A percentile compares a stretch with the other conserved stretches of the same genome.
Evolutionary conservation across 2,329 filamentous ascomycete species (phyloP).

Genomic region (Paraconiothyrium brasiliense): DNA sequence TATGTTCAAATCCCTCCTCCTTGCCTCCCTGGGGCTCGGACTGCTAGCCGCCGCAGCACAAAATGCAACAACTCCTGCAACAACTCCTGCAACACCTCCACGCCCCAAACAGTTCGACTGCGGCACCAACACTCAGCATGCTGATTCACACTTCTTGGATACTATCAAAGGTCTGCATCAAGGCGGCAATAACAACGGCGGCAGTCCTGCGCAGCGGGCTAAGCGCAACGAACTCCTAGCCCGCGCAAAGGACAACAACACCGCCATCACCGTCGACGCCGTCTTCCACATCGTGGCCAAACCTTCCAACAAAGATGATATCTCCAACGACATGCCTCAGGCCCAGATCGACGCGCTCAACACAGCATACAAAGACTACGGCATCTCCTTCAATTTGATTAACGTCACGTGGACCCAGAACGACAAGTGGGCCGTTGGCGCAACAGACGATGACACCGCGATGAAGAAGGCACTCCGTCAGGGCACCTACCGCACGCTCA

Average conservation of each 20-base stretch:
- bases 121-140: constrained; percentile 49
- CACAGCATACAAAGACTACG: constrained; percentile 58
- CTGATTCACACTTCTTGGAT: constrained; percentile 51
- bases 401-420: constrained; percentile 62
- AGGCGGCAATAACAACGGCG: constrained; percentile 30
- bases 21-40: constrained; percentile 37
- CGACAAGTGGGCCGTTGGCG: constrained; percentile 62
- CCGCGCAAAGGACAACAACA: constrained; percentile 32
- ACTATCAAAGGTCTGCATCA: constrained; percentile 48
- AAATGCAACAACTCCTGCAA: constrained; percentile 8
- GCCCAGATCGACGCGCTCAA: constrained; percentile 53
- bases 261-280: constrained; percentile 50
- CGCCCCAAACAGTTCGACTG: constrained; percentile 54
- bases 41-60: constrained; percentile 25
- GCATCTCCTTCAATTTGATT: constrained; percentile 61
- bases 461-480: constrained; percentile 65
- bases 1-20: constrained; percentile 42
- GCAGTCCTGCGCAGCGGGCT: constrained; percentile 42
- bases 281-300: constrained; percentile 59
- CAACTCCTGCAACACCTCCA: constrained; percentile 2
- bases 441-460: constrained; percentile 56
- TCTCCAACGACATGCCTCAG: constrained; percentile 53
- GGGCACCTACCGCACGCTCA: constrained; percentile 64
- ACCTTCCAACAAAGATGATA: constrained; percentile 43
- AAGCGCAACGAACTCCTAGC: constrained; percentile 25